Percentiles rank a stretch among this genome's conserved stretches.
Evolutionary conservation across 2,329 filamentous ascomycete genomes (phyloP).

Genomic region (Thielaviopsis ethacetica): DNA sequence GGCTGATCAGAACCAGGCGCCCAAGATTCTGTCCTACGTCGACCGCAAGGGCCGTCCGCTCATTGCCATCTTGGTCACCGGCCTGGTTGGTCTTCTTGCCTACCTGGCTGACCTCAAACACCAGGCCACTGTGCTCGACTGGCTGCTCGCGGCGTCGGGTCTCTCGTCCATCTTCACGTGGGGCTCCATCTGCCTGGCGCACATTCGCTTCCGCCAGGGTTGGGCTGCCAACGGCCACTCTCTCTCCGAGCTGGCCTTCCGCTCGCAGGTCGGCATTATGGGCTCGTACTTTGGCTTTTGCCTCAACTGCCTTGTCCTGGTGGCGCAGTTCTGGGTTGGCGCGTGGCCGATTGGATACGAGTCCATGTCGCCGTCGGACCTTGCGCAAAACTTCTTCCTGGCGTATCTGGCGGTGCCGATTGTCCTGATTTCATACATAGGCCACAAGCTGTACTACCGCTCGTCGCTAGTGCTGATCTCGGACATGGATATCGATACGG

Average conservation of each 20-base stretch:
- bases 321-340: conserved; percentile 79
- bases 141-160: conserved; percentile 59
- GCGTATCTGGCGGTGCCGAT: conserved; percentile 56
- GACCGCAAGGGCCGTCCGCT: conserved; percentile 70
- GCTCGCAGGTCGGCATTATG: conserved; percentile 57
- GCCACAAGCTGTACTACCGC: conserved; percentile 58
- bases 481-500: conserved; percentile 79
- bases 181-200: conserved; percentile 72
- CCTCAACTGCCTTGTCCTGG: conserved; percentile 59
- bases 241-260: conserved; percentile 67
- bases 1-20: conserved; percentile 74
- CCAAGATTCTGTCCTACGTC: conserved; percentile 60
- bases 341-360: conserved; percentile 54
- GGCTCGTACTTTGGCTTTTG: conserved; percentile 68
- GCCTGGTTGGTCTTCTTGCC: conserved; percentile 53
- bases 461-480: conserved; percentile 49
- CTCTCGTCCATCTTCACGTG: conserved; percentile 62
- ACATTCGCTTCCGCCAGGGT: conserved; percentile 79
- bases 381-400: conserved; percentile 55
- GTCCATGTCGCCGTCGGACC: conserved; percentile 24
- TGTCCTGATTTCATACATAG: conserved; percentile 49
- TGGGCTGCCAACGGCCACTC: conserved; percentile 54
- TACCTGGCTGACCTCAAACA: conserved; percentile 50
- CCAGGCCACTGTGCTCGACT: conserved; percentile 49
- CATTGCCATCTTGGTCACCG: conserved; percentile 52